phyloP scores from a whole-genome alignment of 805 yeast species.

The Ogataea thermomethanolica region DNA sequence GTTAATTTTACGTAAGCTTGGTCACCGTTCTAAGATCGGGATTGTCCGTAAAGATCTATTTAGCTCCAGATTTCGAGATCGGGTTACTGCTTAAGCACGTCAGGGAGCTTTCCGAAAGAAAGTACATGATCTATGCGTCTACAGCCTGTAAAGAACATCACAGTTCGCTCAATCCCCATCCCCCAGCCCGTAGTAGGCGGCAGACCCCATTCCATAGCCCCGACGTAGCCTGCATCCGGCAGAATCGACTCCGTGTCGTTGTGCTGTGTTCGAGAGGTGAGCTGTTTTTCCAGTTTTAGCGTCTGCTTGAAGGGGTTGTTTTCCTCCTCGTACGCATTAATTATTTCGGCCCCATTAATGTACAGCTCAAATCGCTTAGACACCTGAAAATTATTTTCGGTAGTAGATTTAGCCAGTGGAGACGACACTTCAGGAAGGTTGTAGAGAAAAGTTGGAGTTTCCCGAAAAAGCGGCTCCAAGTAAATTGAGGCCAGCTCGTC shows the following conservation, averaged over 20 bases:
- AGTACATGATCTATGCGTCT: conserved; percentile 72
- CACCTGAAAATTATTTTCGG: conserved; percentile 34
- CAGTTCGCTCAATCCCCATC: conserved; percentile 83
- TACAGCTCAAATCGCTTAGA: conserved; percentile 83
- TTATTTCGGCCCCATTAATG: conserved; percentile 74
- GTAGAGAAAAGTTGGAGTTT: conserved; percentile 65
- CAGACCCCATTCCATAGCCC: conserved; percentile 84
- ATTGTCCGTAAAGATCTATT: no score
- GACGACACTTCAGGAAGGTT: conserved; percentile 85
- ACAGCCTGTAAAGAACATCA: conserved; percentile 68
- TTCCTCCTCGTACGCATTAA: conserved; percentile 95
- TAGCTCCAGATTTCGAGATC: no score
- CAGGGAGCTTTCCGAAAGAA: conserved; percentile 69
- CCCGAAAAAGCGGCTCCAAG: conserved; percentile 60
- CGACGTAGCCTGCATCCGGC: conserved; percentile 70
- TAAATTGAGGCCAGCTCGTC: conserved; percentile 59
- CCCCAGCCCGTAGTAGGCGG: conserved; percentile 99
- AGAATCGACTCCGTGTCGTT: conserved; percentile 60
- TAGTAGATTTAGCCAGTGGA: conserved; percentile 77
- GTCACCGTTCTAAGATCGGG: no score
- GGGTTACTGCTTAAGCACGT: conserved; percentile 57
- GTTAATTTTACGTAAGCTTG: no score
- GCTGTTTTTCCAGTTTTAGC: conserved; percentile 60
- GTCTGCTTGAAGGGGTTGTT: conserved; percentile 77
- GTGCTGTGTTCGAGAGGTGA: conserved; percentile 40